Evolutionary conservation across 495 filamentous ascomycete species (phyloP).

Genomic region (Neurospora sublineolata): DNA sequence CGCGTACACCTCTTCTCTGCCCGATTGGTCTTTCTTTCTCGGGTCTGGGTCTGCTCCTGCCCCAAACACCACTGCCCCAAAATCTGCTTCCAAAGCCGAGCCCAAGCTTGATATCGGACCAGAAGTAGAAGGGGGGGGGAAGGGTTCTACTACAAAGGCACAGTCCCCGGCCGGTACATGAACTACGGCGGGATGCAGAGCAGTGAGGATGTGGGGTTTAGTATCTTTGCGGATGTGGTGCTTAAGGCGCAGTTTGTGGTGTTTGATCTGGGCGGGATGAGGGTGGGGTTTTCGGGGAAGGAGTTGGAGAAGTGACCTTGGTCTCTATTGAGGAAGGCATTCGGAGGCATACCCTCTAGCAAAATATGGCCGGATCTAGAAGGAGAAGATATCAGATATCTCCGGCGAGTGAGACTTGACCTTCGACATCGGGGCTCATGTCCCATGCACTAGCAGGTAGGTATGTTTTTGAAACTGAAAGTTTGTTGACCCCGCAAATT

Average conservation of each 20-base stretch:
- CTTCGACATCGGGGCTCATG: neutral
- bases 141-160: conserved; percentile 13
- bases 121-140: conserved; percentile 27
- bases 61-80: neutral
- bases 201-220: conserved; percentile 45
- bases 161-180: conserved; percentile 27
- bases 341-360: neutral
- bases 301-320: neutral
- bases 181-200: conserved; percentile 57
- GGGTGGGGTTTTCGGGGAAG: conserved; percentile 46
- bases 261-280: conserved; percentile 40
- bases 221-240: conserved; percentile 64
- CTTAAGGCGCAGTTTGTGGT: conserved; percentile 65
- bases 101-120: neutral
- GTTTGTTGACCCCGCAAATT: neutral
- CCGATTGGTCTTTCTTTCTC: conserved; percentile 10
- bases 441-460: neutral
- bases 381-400: neutral
- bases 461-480: too few relatives aligned
- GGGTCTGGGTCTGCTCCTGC: neutral
- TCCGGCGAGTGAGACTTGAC: neutral
- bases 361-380: neutral
- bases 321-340: neutral
- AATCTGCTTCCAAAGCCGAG: neutral
- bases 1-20: neutral